Evolutionary conservation across 495 filamentous ascomycete species (phyloP), one percentile per base, ranked within the genome.

Genomic region (Neurospora tetrasperma): DNA sequence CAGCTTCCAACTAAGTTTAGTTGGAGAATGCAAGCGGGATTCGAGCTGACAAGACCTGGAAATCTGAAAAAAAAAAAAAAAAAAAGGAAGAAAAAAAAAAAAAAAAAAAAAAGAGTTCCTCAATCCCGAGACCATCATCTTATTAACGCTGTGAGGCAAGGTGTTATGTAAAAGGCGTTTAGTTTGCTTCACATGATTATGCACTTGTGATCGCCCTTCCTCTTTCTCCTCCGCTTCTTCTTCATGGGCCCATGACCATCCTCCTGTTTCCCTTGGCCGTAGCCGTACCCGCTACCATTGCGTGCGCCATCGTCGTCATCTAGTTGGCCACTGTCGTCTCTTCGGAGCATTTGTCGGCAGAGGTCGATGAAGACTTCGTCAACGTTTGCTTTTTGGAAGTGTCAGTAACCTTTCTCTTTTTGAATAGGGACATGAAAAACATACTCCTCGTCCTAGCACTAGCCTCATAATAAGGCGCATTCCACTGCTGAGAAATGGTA

Each of bases 351-450:
- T 83, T 97, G 94, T 71, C 93, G 87, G 79, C 94, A 97, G 76
- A 98, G 88, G 81, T 98, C 94, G 76, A 94, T 84, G 83, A 98
- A 99, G 54, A 96, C 93, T 80, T 98, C 95, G 78, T 98, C 93
- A 18, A 99, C 96, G 77, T 99, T 98, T 72, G 91, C 90, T 85
- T 46, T 44, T 46, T n/a, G 3, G 3, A 3, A 9, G 3, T 8
- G 43, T 46, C n/a, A 46, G 43, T 18, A 43, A 18, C 5, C 35
- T 5, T 0, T 38, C 35, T 40, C 27, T 40, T 40, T 40, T 10
- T 8, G 39, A 3, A 40, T 40, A 40, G 9, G 39, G 39, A 40
- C 39, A 40, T 40, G 39, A 40, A 83, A 83, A 71, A 83, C 84
- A 71, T 80, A 88, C 87, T 86, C 73, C 85, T 80, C 76, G 92